Percentiles rank a stretch among this genome's conserved stretches.
Evolutionary conservation across 805 yeast species (phyloP).

Genomic region (Cyberlindnera misumaiensis): DNA sequence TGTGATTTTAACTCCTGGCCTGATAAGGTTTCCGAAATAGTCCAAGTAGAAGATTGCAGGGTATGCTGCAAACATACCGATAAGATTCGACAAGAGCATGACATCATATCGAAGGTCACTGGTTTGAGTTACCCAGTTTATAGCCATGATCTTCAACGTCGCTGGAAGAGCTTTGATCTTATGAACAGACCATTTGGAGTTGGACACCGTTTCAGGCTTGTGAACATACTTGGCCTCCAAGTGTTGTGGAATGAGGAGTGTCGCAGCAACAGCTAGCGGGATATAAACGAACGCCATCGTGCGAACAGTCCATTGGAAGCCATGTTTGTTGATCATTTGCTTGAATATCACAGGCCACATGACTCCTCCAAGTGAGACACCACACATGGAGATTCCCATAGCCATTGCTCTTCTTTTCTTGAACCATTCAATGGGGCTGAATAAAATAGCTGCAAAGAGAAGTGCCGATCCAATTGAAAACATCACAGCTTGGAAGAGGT

Average conservation of each 20-base stretch:
- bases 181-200: constrained; percentile 8
- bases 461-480: constrained; percentile 30
- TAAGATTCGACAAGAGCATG: constrained; percentile 11
- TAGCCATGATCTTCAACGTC: constrained; percentile 9
- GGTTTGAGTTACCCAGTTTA: constrained; percentile 11
- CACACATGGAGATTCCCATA: constrained; percentile 39
- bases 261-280: constrained; percentile 14
- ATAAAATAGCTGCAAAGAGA: constrained; percentile 49
- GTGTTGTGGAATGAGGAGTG: constrained; percentile 12
- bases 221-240: constrained; percentile 9
- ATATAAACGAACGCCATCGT: constrained; percentile 18
- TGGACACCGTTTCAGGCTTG: constrained; percentile 12
- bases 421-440: constrained; percentile 67
- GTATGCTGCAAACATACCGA: constrained; percentile 20
- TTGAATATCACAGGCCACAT: constrained; percentile 25
- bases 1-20: constrained; percentile 10
- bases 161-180: constrained; percentile 10
- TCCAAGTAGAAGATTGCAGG: constrained; percentile 22
- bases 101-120: constrained; percentile 5
- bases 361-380: constrained; percentile 50
- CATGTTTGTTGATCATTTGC: constrained; percentile 11
- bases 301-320: constrained; percentile 17
- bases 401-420: constrained; percentile 51
- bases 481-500: constrained; percentile 20
- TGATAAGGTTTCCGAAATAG: constrained; percentile 15